Evolutionary conservation across 2,329 filamentous ascomycete species (phyloP).

Genomic region (Fusarium sublunatum): DNA sequence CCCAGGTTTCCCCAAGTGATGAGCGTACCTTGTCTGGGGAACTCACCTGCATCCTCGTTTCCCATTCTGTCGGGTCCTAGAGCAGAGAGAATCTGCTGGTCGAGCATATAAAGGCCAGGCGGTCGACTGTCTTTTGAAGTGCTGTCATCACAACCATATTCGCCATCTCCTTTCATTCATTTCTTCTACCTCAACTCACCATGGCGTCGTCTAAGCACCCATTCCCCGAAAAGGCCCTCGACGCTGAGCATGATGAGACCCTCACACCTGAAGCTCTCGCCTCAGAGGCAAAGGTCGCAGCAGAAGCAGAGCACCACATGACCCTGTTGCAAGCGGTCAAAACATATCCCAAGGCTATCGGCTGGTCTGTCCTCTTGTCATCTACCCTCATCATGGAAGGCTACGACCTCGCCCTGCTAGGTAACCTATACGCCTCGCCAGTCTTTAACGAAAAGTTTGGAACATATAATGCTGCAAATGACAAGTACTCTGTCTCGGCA

Average conservation of each 20-base stretch:
- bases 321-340: conserved; percentile 54
- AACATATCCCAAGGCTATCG: conserved; percentile 60
- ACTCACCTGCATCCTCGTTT: background rate
- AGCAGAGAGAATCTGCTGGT: background rate
- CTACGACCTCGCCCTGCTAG: conserved; percentile 63
- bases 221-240: conserved; percentile 34
- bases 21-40: conserved; percentile 16
- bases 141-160: background rate
- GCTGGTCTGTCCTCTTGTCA: conserved; percentile 60
- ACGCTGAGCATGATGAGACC: conserved; percentile 44
- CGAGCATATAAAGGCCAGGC: conserved; percentile 27
- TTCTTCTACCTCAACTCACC: background rate
- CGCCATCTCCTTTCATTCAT: background rate
- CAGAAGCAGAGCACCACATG: conserved; percentile 57
- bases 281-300: conserved; percentile 55
- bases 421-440: conserved; percentile 61
- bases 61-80: conserved; percentile 6
- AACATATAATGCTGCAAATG: conserved; percentile 47
- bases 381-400: conserved; percentile 63
- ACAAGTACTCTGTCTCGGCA: conserved; percentile 61
- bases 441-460: conserved; percentile 61
- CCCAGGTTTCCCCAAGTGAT: conserved; percentile 36
- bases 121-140: background rate
- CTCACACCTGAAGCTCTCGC: conserved; percentile 43
- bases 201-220: conserved; percentile 42